phyloP scores from a whole-genome alignment of 2,329 filamentous ascomycete genomes.

The Mollisiaceae sp. region DNA sequence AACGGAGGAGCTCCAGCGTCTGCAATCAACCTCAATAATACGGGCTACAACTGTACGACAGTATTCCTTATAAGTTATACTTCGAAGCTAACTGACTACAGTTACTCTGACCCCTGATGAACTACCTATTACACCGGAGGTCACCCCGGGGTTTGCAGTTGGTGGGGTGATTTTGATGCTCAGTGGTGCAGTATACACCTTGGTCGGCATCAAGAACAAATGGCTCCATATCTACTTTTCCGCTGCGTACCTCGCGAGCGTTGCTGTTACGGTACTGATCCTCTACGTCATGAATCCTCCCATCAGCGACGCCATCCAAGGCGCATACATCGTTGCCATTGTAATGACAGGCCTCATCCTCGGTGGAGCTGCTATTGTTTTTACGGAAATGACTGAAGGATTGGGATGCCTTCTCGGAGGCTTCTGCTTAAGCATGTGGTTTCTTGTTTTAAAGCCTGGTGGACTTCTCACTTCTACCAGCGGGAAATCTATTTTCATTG shows the following conservation, averaged over 20 bases:
- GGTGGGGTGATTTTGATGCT: conserved; percentile 77
- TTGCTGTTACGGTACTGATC: conserved; percentile 82
- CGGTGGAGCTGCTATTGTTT: conserved; percentile 76
- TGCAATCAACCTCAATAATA: conserved; percentile 24
- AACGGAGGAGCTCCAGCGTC: conserved; percentile 29
- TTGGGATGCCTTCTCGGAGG: conserved; percentile 63
- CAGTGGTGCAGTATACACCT: conserved; percentile 70
- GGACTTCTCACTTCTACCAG: conserved; percentile 69
- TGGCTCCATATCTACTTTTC: conserved; percentile 84
- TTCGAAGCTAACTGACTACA: conserved; percentile 30
- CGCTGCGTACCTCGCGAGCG: conserved; percentile 71
- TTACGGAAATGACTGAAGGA: conserved; percentile 79
- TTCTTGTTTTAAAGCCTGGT: conserved; percentile 77
- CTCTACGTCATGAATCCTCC: conserved; percentile 87
- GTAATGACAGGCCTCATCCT: conserved; percentile 75
- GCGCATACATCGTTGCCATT: conserved; percentile 82
- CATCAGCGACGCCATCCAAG: conserved; percentile 76
- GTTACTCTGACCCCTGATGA: conserved; percentile 46
- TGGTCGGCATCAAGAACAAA: conserved; percentile 83
- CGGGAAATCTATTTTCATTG: conserved; percentile 77
- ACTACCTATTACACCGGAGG: conserved; percentile 72
- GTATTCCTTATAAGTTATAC: not conserved
- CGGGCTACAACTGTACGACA: conserved; percentile 36
- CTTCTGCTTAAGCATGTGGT: conserved; percentile 64
- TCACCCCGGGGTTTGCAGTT: conserved; percentile 84